These are phyloP conservation scores for Wickerhamomyces chambardii DNA, from an alignment of 805 yeast genomes.

Conservation along the genomic window DNA sequence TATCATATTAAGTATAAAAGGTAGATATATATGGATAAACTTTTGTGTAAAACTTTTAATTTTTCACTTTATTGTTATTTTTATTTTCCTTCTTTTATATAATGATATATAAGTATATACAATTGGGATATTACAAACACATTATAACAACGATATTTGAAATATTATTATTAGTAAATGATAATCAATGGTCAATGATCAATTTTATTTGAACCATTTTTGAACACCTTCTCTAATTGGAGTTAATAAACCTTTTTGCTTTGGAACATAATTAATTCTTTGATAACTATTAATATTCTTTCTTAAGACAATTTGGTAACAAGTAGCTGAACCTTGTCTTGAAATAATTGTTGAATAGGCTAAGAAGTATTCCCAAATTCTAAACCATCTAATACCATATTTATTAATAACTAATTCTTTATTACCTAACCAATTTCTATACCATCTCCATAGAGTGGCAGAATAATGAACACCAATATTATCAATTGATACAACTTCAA, in stretches of 20 bases:
- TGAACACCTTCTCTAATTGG: conserved; percentile 42
- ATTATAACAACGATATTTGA: too few species aligned
- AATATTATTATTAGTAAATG: too few species aligned
- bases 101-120: too few species aligned
- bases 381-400: conserved; percentile 85
- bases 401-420: conserved; percentile 65
- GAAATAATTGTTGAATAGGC: conserved; percentile 77
- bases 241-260: conserved; percentile 62
- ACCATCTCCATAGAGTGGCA: conserved; percentile 90
- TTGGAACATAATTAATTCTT: conserved; percentile 73
- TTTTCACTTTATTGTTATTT: too few species aligned
- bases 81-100: too few species aligned
- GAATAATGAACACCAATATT: conserved; percentile 92
- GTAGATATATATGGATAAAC: too few species aligned
- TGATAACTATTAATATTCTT: conserved; percentile 82
- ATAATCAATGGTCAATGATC: too few species aligned
- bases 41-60: too few species aligned
- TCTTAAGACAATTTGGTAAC: conserved; percentile 85
- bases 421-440: conserved; percentile 87
- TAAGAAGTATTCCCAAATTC: conserved; percentile 89
- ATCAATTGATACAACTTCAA: conserved; percentile 76
- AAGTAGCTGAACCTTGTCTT: conserved; percentile 90
- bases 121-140: too few species aligned
- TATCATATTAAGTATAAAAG: too few species aligned
- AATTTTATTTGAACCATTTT: conserved; percentile 51